Evolutionary conservation across 1,284 basidiomycete genomes (phyloP).

Genomic region (Melampsora abietis-canadensis): DNA sequence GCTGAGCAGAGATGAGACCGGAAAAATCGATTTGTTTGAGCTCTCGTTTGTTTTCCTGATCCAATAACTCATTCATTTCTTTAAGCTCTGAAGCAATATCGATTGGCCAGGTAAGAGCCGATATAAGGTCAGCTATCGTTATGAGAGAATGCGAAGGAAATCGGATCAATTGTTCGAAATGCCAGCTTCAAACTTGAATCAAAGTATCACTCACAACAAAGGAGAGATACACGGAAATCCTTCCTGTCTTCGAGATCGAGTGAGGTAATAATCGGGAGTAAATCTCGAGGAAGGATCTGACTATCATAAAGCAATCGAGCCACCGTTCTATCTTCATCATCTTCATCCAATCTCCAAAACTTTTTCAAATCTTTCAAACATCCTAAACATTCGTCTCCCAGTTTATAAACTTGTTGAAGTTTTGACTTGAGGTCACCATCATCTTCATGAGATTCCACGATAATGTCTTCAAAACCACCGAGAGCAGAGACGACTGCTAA

Average conservation of each 20-base stretch:
- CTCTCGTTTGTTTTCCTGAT: constrained; percentile 59
- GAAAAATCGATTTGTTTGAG: constrained; percentile 80
- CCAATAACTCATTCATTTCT: constrained; percentile 64
- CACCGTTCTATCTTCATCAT: constrained; percentile 87
- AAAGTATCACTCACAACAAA: constrained; percentile 60
- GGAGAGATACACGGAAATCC: constrained; percentile 72
- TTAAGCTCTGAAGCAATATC: constrained; percentile 85
- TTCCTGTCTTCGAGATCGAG: constrained; percentile 64
- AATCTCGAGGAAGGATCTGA: constrained; percentile 74
- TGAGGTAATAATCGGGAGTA: constrained; percentile 73
- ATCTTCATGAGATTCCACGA: constrained; percentile 42
- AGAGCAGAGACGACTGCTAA: constrained; percentile 45
- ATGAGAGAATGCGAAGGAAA: not conserved
- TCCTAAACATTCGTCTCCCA: constrained; percentile 53
- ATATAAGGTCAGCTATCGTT: constrained; percentile 69
- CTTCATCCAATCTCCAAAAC: constrained; percentile 89
- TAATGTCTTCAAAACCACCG: constrained; percentile 48
- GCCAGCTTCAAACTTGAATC: not conserved
- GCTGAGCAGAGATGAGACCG: constrained; percentile 70
- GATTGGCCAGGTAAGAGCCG: constrained; percentile 95
- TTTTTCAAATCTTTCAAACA: constrained; percentile 91
- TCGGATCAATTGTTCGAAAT: not conserved
- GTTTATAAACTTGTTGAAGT: not conserved
- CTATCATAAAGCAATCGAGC: constrained; percentile 83
- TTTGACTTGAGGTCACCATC: constrained; percentile 44